A percentile compares a stretch with the other conserved stretches of the same genome.
These are phyloP conservation scores for Iris pallida DNA, from an alignment of 116 monocot genomes.

Conservation along the genomic window DNA sequence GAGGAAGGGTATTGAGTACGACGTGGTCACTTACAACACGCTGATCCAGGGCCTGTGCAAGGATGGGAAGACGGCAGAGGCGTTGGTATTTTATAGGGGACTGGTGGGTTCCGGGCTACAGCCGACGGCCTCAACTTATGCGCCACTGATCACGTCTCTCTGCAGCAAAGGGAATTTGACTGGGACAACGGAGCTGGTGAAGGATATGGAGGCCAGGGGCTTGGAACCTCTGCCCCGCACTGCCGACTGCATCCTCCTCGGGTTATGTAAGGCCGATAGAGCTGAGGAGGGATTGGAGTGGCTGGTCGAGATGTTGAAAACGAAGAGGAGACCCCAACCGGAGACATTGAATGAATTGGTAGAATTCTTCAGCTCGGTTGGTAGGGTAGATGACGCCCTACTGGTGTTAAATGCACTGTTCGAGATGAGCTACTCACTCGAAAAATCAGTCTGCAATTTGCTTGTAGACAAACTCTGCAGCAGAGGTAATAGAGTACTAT, in stretches of 20 bases:
- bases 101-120: conserved; percentile 23
- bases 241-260: conserved; percentile 43
- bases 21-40: conserved; percentile 59
- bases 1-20: conserved; percentile 29
- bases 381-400: conserved; percentile 43
- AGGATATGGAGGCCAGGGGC: conserved; percentile 35
- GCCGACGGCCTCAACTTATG: conserved; percentile 46
- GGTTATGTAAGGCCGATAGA: conserved; percentile 44
- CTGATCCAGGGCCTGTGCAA: conserved; percentile 65
- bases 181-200: conserved; percentile 37
- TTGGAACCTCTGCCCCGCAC: conserved; percentile 35
- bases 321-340: conserved; percentile 33
- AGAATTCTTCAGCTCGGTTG: conserved; percentile 21
- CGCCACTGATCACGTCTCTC: conserved; percentile 30
- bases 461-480: conserved; percentile 41
- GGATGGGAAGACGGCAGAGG: conserved; percentile 25
- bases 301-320: conserved; percentile 43
- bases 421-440: conserved; percentile 31
- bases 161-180: conserved; percentile 34
- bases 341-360: conserved; percentile 37
- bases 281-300: conserved; percentile 46
- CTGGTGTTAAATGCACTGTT: conserved; percentile 44
- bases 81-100: conserved; percentile 22
- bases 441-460: conserved; percentile 17
- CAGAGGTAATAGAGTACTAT: background rate